phyloP scores from a whole-genome alignment of 148 eudicot genomes.

The Rhododendron henanense region DNA sequence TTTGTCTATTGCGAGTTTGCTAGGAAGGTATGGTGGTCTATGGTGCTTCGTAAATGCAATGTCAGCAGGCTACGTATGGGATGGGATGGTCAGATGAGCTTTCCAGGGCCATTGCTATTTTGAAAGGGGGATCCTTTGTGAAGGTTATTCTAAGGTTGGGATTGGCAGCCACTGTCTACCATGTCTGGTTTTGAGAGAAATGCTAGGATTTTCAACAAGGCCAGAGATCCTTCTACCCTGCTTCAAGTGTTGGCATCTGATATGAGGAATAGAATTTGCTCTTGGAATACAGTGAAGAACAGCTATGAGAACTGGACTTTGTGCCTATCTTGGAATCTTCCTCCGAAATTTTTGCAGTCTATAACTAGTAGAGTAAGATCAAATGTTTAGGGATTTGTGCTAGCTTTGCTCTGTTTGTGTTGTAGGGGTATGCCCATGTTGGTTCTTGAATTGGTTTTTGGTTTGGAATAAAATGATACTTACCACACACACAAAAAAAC shows the following conservation, averaged over 20 bases:
- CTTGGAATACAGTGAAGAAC: background rate
- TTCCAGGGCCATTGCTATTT: background rate
- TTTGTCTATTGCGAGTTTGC: background rate
- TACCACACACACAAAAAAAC: no score
- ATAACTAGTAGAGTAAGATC: background rate
- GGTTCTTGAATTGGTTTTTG: background rate
- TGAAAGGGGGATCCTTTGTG: background rate
- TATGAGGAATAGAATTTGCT: background rate
- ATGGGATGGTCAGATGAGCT: background rate
- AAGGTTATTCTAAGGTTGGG: background rate
- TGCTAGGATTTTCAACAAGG: background rate
- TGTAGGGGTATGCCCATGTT: background rate
- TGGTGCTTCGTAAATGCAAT: background rate
- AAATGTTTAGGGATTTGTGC: background rate
- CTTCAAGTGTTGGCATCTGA: background rate
- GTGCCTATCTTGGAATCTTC: background rate
- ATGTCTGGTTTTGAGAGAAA: background rate
- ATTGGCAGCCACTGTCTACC: background rate
- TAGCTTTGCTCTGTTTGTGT: background rate
- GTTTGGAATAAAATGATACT: background rate
- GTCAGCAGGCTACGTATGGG: background rate
- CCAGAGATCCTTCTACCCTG: background rate
- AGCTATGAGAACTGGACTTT: background rate
- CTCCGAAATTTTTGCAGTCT: background rate
- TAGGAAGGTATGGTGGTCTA: background rate